Conservation (phyloP, 2,329 filamentous ascomycete species). For the Aschersonia sp. region DNA sequence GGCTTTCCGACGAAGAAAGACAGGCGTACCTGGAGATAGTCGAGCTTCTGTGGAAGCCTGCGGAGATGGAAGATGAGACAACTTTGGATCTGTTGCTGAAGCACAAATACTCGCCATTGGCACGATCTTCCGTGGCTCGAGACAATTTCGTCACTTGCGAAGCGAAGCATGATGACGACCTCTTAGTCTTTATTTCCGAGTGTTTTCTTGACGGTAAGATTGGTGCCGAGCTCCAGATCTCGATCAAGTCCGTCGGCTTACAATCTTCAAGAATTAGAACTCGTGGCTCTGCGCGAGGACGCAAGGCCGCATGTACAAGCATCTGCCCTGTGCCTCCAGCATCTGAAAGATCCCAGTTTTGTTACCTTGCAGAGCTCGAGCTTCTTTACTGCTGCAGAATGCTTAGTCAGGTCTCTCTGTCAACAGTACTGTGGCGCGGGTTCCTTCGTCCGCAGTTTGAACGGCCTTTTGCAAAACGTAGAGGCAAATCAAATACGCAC, state of each 20-base stretch:
- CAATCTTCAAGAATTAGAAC: conserved; percentile 29
- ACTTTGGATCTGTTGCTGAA: conserved; percentile 13
- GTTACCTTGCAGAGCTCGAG: conserved; percentile 12
- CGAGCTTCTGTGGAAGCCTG: conserved; percentile 33
- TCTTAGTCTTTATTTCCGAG: conserved; percentile 24
- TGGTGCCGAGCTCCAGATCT: background rate
- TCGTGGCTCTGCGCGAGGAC: conserved; percentile 19
- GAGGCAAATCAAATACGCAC: conserved; percentile 21
- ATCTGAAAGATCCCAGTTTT: conserved; percentile 19
- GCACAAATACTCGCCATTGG: conserved; percentile 6
- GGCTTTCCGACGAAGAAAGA: conserved; percentile 22
- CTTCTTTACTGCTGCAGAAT: conserved; percentile 20
- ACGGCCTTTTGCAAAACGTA: conserved; percentile 20
- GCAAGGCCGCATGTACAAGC: conserved; percentile 17
- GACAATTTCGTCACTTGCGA: no score
- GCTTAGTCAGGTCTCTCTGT: conserved; percentile 21
- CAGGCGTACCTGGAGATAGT: conserved; percentile 28
- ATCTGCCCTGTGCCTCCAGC: conserved; percentile 27
- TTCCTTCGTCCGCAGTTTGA: conserved; percentile 18
- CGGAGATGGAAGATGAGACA: conserved; percentile 14
- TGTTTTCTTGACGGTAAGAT: conserved; percentile 37
- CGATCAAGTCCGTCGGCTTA: background rate
- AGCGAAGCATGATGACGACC: conserved; percentile 13
- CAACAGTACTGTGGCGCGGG: conserved; percentile 17
- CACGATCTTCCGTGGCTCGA: conserved; percentile 4